Evolutionary conservation across 768 basidiomycete genomes (phyloP).

Genomic region (Agaricus sinodeliciosus): DNA sequence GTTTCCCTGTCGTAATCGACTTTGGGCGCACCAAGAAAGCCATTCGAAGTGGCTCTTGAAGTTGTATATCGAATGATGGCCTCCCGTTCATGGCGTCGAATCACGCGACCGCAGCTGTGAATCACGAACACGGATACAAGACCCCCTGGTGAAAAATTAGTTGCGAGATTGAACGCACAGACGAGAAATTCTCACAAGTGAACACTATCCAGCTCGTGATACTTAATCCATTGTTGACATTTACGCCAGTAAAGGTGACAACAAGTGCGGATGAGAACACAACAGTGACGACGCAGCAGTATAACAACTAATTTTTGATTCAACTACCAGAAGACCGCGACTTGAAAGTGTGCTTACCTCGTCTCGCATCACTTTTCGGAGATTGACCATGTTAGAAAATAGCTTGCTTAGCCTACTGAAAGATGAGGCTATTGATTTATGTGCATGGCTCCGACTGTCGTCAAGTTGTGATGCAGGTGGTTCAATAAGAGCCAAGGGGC

Average conservation of each 20-base stretch:
- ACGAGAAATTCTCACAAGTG: constrained; percentile 36
- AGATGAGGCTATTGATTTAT: constrained; percentile 18
- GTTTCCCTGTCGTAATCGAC: not conserved
- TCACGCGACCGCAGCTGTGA: constrained; percentile 54
- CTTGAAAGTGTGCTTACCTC: constrained; percentile 37
- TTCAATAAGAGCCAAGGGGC: not conserved
- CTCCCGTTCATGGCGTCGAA: constrained; percentile 56
- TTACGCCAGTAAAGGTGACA: constrained; percentile 44
- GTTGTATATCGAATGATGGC: constrained; percentile 42
- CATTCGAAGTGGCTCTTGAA: constrained; percentile 24
- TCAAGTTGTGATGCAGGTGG: not conserved
- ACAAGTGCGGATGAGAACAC: constrained; percentile 42
- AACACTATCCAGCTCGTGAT: constrained; percentile 46
- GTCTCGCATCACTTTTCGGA: constrained; percentile 52
- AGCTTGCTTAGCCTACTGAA: constrained; percentile 39
- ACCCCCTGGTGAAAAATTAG: constrained; percentile 34
- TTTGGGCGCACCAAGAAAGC: not conserved
- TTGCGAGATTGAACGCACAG: not conserved
- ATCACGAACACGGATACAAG: constrained; percentile 49
- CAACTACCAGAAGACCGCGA: not conserved
- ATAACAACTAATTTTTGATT: constrained; percentile 35
- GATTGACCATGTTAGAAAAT: constrained; percentile 46
- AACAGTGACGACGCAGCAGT: constrained; percentile 47
- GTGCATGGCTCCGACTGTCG: constrained; percentile 6
- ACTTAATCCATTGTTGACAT: constrained; percentile 35